Evolutionary conservation across 176 grass and related monocot species (phyloP).

Genomic region (Triticum monococcum): DNA sequence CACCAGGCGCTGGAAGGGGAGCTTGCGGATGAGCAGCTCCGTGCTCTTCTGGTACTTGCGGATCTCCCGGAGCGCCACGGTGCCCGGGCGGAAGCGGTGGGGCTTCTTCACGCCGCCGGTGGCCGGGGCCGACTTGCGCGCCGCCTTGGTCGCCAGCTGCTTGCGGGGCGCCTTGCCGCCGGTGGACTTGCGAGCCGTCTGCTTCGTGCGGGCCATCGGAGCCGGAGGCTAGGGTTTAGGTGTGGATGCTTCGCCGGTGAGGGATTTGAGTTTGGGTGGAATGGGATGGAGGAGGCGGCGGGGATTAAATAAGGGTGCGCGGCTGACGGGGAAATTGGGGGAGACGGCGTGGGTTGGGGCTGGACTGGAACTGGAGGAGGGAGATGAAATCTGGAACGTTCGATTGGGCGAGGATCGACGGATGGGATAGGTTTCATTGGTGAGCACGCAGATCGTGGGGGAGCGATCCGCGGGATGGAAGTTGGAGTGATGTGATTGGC

Average conservation of each 20-base stretch:
- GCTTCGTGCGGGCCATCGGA: constrained; percentile 67
- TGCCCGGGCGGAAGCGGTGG: constrained; percentile 59
- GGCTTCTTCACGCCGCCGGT: constrained; percentile 79
- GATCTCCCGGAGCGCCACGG: constrained; percentile 69
- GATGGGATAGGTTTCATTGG: too few species aligned
- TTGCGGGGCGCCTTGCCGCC: constrained; percentile 67
- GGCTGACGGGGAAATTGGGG: too few species aligned
- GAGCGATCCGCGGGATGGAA: not conserved
- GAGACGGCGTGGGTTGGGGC: too few species aligned
- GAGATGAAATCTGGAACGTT: not conserved
- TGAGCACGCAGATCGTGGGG: not conserved
- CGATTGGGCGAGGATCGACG: not conserved
- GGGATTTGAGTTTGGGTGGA: not conserved
- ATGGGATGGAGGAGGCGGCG: too few species aligned
- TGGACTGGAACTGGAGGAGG: too few species aligned
- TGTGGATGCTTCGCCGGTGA: not conserved
- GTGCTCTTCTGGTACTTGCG: constrained; percentile 90
- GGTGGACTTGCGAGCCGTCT: constrained; percentile 54
- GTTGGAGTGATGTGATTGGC: not conserved
- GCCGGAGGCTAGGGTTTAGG: not conserved
- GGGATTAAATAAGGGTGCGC: not conserved
- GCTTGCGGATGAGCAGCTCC: constrained; percentile 73
- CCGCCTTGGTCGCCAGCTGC: constrained; percentile 64
- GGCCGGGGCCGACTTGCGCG: constrained; percentile 56
- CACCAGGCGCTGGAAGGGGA: constrained; percentile 67